Evolutionary conservation across 768 basidiomycete genomes (phyloP).

Genomic region (Rhodocollybia butyracea): DNA sequence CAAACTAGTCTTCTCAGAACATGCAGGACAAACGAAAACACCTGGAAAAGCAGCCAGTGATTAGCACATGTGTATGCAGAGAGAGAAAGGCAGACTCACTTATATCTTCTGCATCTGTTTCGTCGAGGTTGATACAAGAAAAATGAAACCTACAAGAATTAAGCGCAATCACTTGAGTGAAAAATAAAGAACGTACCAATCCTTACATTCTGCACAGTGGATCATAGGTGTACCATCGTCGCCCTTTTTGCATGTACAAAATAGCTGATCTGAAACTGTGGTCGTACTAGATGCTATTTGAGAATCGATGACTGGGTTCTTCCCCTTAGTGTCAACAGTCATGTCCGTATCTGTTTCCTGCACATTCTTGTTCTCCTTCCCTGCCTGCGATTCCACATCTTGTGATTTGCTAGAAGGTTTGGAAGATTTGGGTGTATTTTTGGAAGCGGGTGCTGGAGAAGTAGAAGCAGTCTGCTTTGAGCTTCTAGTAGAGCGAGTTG

Average conservation of each 20-base stretch:
- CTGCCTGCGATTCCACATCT: conserved; percentile 15
- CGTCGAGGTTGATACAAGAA: conserved; percentile 61
- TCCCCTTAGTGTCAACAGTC: conserved; percentile 18
- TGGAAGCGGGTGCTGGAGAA: neutral
- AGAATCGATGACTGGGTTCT: neutral
- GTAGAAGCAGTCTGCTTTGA: neutral
- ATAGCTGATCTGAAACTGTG: conserved; percentile 23
- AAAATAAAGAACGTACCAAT: conserved; percentile 52
- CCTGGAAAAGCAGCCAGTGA: conserved; percentile 32
- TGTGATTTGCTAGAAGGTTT: conserved; percentile 1
- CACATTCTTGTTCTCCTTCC: conserved; percentile 24
- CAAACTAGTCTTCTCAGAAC: conserved; percentile 60
- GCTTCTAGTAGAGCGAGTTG: conserved; percentile 5
- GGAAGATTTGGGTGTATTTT: too few species aligned
- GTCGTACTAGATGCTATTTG: neutral
- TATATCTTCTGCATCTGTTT: conserved; percentile 71
- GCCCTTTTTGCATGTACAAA: conserved; percentile 64
- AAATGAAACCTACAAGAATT: conserved; percentile 71
- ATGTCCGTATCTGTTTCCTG: conserved; percentile 16
- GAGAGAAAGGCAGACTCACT: conserved; percentile 45
- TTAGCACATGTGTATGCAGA: conserved; percentile 2
- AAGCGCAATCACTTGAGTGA: conserved; percentile 5
- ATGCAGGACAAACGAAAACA: conserved; percentile 54
- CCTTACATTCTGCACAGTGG: conserved; percentile 63
- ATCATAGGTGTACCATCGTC: conserved; percentile 86